Evolutionary conservation across 2,329 filamentous ascomycete genomes (phyloP).

Genomic region (Talaromyces marneffei): DNA sequence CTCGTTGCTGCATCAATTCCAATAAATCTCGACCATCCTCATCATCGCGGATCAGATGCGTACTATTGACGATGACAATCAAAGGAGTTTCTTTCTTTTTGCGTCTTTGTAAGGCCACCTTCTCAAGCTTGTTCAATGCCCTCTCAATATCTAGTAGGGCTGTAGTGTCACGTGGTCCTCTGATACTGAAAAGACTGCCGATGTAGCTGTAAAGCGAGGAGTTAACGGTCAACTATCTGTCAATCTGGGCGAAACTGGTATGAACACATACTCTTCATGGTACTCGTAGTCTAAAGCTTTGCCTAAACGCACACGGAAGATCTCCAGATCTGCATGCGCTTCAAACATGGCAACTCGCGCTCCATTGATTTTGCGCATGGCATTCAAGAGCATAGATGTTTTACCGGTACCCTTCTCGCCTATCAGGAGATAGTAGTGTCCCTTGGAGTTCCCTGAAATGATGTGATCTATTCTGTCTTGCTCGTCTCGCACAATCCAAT

Average conservation of each 20-base stretch:
- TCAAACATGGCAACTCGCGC: conserved; percentile 93
- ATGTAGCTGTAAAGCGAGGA: conserved; percentile 48
- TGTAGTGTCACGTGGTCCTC: conserved; percentile 84
- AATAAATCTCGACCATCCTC: conserved; percentile 89
- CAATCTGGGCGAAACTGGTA: neutral
- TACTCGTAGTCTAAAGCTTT: conserved; percentile 95
- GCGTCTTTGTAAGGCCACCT: conserved; percentile 69
- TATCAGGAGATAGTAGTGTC: conserved; percentile 86
- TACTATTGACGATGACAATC: conserved; percentile 89
- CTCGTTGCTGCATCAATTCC: conserved; percentile 89
- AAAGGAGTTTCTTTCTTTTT: conserved; percentile 61
- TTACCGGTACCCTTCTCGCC: conserved; percentile 97
- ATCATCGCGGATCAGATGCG: conserved; percentile 84
- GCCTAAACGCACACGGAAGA: conserved; percentile 86
- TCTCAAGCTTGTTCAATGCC: conserved; percentile 95
- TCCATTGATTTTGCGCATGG: conserved; percentile 87
- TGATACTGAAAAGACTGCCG: conserved; percentile 89
- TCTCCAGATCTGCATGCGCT: conserved; percentile 88
- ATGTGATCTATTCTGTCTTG: conserved; percentile 79
- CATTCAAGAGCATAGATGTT: conserved; percentile 91
- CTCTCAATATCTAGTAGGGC: conserved; percentile 92
- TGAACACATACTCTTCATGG: conserved; percentile 72
- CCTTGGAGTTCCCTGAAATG: conserved; percentile 62
- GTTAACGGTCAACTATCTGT: conserved; percentile 14
- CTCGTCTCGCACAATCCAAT: conserved; percentile 81